These are phyloP conservation scores for Dactylellina sp. DNA, from an alignment of 2,329 filamentous ascomycete genomes.

Conservation along the genomic window DNA sequence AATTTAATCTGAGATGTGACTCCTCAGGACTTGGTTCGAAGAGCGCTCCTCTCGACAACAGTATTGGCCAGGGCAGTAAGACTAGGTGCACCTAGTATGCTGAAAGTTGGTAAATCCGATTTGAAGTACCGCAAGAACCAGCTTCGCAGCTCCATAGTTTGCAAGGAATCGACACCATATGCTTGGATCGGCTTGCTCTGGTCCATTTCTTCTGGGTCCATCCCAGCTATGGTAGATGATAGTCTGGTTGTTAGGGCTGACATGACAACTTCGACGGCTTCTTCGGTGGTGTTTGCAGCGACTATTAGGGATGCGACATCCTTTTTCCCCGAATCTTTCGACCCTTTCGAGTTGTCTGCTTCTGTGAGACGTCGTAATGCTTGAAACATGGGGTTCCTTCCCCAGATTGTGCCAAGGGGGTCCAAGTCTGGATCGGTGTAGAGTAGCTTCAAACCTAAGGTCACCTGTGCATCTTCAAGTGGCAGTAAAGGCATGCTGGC, in stretches of 20 bases:
- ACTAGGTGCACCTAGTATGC: constrained; percentile 28
- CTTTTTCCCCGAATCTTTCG: constrained; percentile 6
- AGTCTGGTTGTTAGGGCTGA: constrained; percentile 18
- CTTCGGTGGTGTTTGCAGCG: constrained; percentile 21
- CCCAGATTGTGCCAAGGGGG: constrained; percentile 26
- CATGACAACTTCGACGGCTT: constrained; percentile 15
- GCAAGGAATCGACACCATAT: constrained; percentile 30
- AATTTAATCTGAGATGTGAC: neutral
- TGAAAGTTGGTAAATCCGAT: constrained; percentile 26
- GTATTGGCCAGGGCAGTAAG: constrained; percentile 11
- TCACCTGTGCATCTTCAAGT: constrained; percentile 22
- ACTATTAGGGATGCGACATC: constrained; percentile 11
- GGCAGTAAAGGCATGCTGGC: constrained; percentile 1
- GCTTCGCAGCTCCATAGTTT: constrained; percentile 35
- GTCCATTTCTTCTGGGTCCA: constrained; percentile 32
- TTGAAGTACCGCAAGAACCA: constrained; percentile 32
- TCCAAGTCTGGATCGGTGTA: constrained; percentile 25
- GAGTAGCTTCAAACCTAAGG: constrained; percentile 20
- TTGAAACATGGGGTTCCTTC: constrained; percentile 36
- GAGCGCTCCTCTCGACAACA: constrained; percentile 17
- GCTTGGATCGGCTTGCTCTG: constrained; percentile 22
- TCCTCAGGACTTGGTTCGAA: neutral
- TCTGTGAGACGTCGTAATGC: constrained; percentile 4
- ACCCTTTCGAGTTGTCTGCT: constrained; percentile 1
- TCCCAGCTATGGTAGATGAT: constrained; percentile 20